Percentiles rank a stretch among this genome's conserved stretches.
These are phyloP conservation scores for Juncus effusus DNA, from an alignment of 176 grass and related monocot genomes.

Conservation along the genomic window DNA sequence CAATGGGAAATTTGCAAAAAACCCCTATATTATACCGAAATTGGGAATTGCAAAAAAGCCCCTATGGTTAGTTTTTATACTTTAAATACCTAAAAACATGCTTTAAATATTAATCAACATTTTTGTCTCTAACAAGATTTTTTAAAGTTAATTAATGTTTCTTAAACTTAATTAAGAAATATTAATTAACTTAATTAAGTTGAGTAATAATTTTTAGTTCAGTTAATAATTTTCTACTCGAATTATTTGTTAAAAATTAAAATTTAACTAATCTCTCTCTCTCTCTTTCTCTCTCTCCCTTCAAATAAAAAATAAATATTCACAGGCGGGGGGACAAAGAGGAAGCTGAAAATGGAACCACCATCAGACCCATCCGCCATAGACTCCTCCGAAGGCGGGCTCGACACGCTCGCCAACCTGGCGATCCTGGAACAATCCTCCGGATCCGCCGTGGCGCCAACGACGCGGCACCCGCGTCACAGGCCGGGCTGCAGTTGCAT, in stretches of 20 bases:
- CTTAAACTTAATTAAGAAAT: too few species aligned
- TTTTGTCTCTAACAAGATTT: too few species aligned
- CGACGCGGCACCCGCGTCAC: slow-evolving; percentile 87
- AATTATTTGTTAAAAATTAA: too few species aligned
- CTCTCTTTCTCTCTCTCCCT: not conserved
- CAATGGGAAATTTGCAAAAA: too few species aligned
- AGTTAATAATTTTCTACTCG: not conserved
- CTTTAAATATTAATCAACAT: too few species aligned
- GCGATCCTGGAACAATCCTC: slow-evolving; percentile 82
- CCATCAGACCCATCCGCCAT: slow-evolving; percentile 44
- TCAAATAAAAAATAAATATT: slow-evolving; percentile 2
- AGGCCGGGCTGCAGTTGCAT: slow-evolving; percentile 94
- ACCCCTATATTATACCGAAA: too few species aligned
- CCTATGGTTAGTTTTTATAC: too few species aligned
- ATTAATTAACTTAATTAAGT: too few species aligned
- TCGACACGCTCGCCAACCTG: slow-evolving; percentile 93
- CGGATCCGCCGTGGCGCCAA: slow-evolving; percentile 27
- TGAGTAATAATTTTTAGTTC: not conserved
- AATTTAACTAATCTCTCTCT: not conserved
- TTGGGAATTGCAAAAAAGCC: too few species aligned
- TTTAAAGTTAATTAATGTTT: too few species aligned
- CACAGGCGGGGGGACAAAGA: slow-evolving; percentile 58
- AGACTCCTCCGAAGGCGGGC: slow-evolving; percentile 62
- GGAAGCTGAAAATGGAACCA: slow-evolving; percentile 46
- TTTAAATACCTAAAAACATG: too few species aligned